Evolutionary conservation across 1,284 basidiomycete genomes (phyloP).

Genomic region (Apiotrichum mycotoxinovorans): DNA sequence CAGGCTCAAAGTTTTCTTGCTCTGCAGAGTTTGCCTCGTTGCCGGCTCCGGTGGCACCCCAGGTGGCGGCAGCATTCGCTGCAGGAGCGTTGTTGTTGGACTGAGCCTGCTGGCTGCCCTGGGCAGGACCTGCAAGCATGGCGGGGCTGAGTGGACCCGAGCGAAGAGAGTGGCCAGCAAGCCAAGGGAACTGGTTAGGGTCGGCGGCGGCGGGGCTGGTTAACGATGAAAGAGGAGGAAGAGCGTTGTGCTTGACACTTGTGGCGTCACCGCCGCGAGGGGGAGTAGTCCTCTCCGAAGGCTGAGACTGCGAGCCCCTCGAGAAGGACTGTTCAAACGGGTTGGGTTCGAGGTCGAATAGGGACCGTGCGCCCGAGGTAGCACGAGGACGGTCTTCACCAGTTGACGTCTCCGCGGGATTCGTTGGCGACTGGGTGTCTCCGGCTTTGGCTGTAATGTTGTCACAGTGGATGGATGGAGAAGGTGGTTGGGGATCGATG

Average conservation of each 20-base stretch:
- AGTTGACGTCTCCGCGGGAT: conserved; percentile 1
- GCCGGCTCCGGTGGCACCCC: conserved; percentile 5
- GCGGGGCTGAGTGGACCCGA: conserved; percentile 89
- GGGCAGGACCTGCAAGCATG: conserved; percentile 78
- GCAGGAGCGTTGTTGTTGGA: not conserved
- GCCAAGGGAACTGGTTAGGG: conserved; percentile 67
- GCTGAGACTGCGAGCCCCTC: conserved; percentile 53
- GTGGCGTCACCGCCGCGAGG: conserved; percentile 50
- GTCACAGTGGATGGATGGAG: not conserved
- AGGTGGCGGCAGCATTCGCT: not conserved
- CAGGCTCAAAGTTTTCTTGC: conserved; percentile 64
- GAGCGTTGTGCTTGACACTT: conserved; percentile 53
- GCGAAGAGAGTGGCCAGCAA: conserved; percentile 63
- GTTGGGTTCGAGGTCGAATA: conserved; percentile 73
- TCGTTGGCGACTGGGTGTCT: not conserved
- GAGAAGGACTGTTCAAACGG: conserved; percentile 95
- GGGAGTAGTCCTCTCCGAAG: conserved; percentile 51
- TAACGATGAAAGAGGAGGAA: conserved; percentile 82
- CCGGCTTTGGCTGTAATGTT: conserved; percentile 9
- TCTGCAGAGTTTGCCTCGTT: conserved; percentile 25
- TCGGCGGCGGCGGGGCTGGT: conserved; percentile 70
- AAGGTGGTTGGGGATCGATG: not conserved
- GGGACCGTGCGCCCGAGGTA: conserved; percentile 26
- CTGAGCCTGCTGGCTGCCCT: conserved; percentile 14
- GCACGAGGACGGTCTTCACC: conserved; percentile 7